phyloP scores from a whole-genome alignment of 2,329 filamentous ascomycete genomes.

The Nakataea oryzae region DNA sequence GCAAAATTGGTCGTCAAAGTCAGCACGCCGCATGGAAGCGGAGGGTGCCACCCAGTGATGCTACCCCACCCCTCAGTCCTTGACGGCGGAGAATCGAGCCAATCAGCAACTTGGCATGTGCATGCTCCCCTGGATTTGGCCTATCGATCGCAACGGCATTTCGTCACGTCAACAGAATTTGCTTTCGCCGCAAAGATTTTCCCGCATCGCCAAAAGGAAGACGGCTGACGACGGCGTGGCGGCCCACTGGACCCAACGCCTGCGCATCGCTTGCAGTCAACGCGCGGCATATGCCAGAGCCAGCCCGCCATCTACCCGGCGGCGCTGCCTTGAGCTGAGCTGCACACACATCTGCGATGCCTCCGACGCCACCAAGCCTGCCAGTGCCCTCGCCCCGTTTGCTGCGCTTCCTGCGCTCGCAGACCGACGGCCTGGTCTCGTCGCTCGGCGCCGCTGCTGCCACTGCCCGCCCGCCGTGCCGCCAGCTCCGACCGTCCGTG shows the following conservation, averaged over 20 bases:
- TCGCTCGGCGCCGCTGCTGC: background rate
- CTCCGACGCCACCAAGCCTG: slow-evolving; percentile 28
- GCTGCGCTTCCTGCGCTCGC: slow-evolving; percentile 62
- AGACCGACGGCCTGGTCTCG: slow-evolving; percentile 50
- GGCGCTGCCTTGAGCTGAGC: background rate
- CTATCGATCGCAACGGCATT: background rate
- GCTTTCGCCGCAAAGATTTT: background rate
- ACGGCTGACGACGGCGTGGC: background rate
- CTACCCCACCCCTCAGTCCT: background rate
- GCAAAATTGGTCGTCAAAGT: no score
- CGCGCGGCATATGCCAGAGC: background rate
- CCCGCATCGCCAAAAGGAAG: background rate
- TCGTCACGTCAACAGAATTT: background rate
- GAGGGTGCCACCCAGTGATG: background rate
- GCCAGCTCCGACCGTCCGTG: background rate
- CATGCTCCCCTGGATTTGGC: background rate
- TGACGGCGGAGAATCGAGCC: background rate
- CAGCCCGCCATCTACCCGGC: background rate
- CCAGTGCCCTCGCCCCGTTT: slow-evolving; percentile 46
- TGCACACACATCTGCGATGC: slow-evolving; percentile 26
- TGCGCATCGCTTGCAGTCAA: background rate
- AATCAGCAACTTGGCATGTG: background rate
- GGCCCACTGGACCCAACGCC: background rate
- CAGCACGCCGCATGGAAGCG: no score
- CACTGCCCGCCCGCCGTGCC: background rate